These are phyloP conservation scores for Allomyces macrogynus DNA, from an alignment of 192 early-diverging fungal species.

Conservation along the genomic window DNA sequence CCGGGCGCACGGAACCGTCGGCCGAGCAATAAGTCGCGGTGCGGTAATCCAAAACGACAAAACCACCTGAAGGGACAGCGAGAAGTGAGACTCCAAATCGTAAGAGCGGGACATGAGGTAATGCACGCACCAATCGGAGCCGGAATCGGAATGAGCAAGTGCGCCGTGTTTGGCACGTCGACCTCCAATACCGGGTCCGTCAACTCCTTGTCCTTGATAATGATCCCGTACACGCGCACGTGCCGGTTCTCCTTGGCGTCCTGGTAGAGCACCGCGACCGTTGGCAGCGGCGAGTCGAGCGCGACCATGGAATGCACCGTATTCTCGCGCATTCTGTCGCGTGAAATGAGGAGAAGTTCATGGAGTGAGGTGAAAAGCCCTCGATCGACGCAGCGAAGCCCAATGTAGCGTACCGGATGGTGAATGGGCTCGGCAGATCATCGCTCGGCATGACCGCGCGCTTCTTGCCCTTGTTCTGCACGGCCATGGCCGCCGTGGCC, in stretches of 20 bases:
- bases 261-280: slow-evolving; percentile 34
- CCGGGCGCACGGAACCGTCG: neutral
- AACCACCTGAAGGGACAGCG: slow-evolving; percentile 1
- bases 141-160: slow-evolving; percentile 37
- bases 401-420: slow-evolving; percentile 3
- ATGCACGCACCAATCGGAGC: slow-evolving; percentile 8
- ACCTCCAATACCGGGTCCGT: slow-evolving; percentile 3
- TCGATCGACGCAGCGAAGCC: too few species aligned
- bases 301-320: slow-evolving; percentile 28
- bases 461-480: slow-evolving; percentile 6
- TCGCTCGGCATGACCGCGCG: slow-evolving; percentile 3
- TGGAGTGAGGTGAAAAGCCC: too few species aligned
- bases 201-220: slow-evolving; percentile 21
- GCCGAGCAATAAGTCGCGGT: too few species aligned
- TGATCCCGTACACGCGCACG: slow-evolving; percentile 35
- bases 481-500: slow-evolving; percentile 1
- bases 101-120: too few species aligned
- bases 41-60: neutral
- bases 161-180: slow-evolving; percentile 21
- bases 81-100: neutral
- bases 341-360: too few species aligned
- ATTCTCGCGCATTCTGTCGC: slow-evolving; percentile 34
- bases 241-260: slow-evolving; percentile 26
- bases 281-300: slow-evolving; percentile 14
- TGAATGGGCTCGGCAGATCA: slow-evolving; percentile 4